Percentiles rank a stretch among this genome's conserved stretches.
phyloP scores from a whole-genome alignment of 805 yeast species.

The Kuraishia capsulata region DNA sequence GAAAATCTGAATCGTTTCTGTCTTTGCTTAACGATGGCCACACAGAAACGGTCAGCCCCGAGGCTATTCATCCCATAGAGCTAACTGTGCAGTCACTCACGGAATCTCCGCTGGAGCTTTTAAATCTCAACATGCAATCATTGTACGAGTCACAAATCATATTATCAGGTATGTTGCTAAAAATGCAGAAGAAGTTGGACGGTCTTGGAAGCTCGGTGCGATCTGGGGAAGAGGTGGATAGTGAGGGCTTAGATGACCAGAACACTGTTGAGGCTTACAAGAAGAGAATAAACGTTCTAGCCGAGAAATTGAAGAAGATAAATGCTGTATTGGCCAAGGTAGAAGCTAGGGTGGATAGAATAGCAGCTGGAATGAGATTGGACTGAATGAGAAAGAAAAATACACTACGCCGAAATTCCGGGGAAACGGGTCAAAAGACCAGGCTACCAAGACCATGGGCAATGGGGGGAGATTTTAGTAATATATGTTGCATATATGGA shows the following conservation, averaged over 20 bases:
- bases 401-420: too few relatives aligned
- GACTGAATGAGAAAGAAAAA: background rate
- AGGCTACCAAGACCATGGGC: background rate
- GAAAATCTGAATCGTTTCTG: too few relatives aligned
- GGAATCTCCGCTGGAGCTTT: slow-evolving; percentile 42
- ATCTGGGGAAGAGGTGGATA: background rate
- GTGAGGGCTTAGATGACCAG: background rate
- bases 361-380: slow-evolving; percentile 10
- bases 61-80: slow-evolving; percentile 45
- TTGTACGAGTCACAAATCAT: slow-evolving; percentile 50
- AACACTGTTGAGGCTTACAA: slow-evolving; percentile 2
- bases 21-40: background rate
- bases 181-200: slow-evolving; percentile 25
- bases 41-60: background rate
- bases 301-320: slow-evolving; percentile 14
- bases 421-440: too few relatives aligned
- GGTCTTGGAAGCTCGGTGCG: slow-evolving; percentile 9
- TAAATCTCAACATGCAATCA: slow-evolving; percentile 40
- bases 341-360: slow-evolving; percentile 24
- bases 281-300: slow-evolving; percentile 14
- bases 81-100: slow-evolving; percentile 46
- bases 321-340: slow-evolving; percentile 23
- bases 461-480: background rate
- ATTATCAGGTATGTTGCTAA: slow-evolving; percentile 36
- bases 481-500: slow-evolving; percentile 1